Evolutionary conservation across 2,329 filamentous ascomycete species (phyloP).

Genomic region (Tolypocladium sp.): DNA sequence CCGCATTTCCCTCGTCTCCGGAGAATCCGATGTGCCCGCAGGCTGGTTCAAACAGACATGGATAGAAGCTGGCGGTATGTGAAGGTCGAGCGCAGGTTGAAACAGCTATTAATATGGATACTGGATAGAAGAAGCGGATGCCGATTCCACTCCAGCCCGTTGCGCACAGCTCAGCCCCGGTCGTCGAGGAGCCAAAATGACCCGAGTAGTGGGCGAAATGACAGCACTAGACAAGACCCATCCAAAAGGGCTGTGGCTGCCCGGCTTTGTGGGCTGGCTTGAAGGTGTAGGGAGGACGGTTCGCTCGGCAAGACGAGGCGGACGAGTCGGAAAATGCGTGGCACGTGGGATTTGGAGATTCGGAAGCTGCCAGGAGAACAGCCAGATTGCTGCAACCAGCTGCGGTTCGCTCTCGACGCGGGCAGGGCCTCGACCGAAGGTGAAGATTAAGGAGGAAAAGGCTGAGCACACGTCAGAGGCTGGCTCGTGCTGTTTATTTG

Average conservation of each 20-base stretch:
- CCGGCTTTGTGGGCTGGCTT: not conserved
- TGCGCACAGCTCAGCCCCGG: not conserved
- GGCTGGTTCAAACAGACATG: not conserved
- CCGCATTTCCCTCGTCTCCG: slow-evolving; percentile 3
- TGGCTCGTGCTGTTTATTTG: not conserved
- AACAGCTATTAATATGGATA: not conserved
- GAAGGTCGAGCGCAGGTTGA: not conserved
- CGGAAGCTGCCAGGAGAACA: not conserved
- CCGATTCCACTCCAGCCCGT: not conserved
- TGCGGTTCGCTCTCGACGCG: not conserved
- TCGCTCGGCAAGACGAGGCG: not conserved
- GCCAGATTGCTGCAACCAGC: not conserved
- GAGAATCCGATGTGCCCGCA: not conserved
- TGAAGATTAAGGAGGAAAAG: not conserved
- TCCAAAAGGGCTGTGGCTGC: not conserved
- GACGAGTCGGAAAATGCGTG: no score
- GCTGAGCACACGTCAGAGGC: not conserved
- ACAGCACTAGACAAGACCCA: not conserved
- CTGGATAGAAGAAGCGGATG: not conserved
- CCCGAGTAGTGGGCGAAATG: not conserved
- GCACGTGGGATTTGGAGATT: not conserved
- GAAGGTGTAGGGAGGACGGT: no score
- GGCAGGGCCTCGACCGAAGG: not conserved
- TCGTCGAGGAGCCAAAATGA: not conserved
- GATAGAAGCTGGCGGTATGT: not conserved